Percentiles rank a stretch among this genome's conserved stretches.
Conservation (phyloP, 352 stramenopile species). For the Poterioochromonas sp. region DNA sequence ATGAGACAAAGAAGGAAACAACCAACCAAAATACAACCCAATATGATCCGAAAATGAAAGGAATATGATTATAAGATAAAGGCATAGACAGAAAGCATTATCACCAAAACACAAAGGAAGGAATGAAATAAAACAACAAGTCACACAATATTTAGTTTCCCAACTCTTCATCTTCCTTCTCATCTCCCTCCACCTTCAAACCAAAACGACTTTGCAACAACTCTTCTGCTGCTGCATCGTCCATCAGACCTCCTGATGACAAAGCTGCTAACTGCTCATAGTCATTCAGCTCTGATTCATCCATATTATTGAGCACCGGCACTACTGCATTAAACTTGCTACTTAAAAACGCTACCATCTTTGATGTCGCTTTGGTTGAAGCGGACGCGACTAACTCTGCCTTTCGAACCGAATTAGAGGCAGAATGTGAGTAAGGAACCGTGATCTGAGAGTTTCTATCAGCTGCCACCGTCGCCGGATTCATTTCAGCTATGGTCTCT, state of each 20-base stretch:
- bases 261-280: constrained; percentile 13
- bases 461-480: constrained; percentile 4
- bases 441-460: constrained; percentile 13
- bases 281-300: constrained; percentile 13
- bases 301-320: constrained; percentile 10
- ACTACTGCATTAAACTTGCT: constrained; percentile 14
- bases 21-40: constrained; percentile 8
- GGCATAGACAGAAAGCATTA: constrained; percentile 6
- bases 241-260: constrained; percentile 8
- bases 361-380: constrained; percentile 13
- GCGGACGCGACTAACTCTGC: constrained; percentile 5
- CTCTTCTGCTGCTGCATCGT: constrained; percentile 8
- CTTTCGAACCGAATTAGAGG: constrained; percentile 11
- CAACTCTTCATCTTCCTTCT: constrained; percentile 10
- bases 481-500: constrained; percentile 13
- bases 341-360: constrained; percentile 14
- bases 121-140: constrained; percentile 17
- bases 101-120: constrained; percentile 6
- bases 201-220: constrained; percentile 13
- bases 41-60: constrained; percentile 3
- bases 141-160: constrained; percentile 15
- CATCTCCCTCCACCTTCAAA: constrained; percentile 10
- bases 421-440: constrained; percentile 11
- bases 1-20: constrained; percentile 14
- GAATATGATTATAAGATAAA: constrained; percentile 3